A percentile compares a stretch with the other conserved stretches of the same genome.
Conservation (phyloP, 305 asterid species). For the Fraxinus baroniana region DNA sequence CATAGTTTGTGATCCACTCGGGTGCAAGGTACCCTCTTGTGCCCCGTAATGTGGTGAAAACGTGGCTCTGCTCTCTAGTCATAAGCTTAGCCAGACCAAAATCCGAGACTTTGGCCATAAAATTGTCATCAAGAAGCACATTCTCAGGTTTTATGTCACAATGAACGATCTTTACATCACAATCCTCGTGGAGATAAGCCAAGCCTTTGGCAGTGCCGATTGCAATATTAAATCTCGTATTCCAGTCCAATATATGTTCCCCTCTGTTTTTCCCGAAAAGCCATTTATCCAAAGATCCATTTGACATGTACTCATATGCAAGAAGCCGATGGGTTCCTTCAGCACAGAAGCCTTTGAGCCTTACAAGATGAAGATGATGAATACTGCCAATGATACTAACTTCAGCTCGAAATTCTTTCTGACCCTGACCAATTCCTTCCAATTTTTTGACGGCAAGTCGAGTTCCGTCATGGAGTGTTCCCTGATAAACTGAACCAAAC, state of each 20-base stretch:
- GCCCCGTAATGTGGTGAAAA: not conserved
- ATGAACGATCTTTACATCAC: constrained; percentile 17
- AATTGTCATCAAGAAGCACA: not conserved
- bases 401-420: not conserved
- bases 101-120: constrained; percentile 27
- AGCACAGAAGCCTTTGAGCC: constrained; percentile 14
- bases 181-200: constrained; percentile 28
- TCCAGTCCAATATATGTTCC: constrained; percentile 16
- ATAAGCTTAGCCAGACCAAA: constrained; percentile 29
- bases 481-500: not conserved
- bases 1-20: not conserved
- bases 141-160: constrained; percentile 23
- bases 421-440: not conserved
- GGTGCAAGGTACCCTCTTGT: not conserved
- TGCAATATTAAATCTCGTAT: constrained; percentile 14
- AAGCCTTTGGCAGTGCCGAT: constrained; percentile 27
- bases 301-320: constrained; percentile 23
- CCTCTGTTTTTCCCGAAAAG: constrained; percentile 11
- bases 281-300: not conserved
- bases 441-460: not conserved
- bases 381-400: not conserved
- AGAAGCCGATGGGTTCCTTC: constrained; percentile 8
- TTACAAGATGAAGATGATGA: constrained; percentile 24
- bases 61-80: constrained; percentile 15
- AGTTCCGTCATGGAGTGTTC: not conserved